Evolutionary conservation across 306 rosid genomes (phyloP).

Genomic region (Hylodesmum podocarpum): DNA sequence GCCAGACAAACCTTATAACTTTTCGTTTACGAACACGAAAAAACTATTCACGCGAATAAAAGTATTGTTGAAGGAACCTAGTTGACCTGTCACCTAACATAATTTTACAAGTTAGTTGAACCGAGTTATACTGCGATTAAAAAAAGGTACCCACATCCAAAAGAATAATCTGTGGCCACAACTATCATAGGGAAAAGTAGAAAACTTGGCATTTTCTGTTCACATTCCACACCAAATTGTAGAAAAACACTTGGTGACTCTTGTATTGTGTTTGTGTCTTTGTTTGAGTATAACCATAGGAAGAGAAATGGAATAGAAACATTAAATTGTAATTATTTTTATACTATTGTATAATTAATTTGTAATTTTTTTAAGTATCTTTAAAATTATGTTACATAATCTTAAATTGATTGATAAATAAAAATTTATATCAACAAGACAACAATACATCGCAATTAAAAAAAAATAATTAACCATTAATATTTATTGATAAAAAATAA

Average conservation of each 20-base stretch:
- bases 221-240: not conserved
- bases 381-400: too few relatives aligned
- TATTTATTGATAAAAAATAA: too few relatives aligned
- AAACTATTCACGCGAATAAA: not conserved
- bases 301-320: not conserved
- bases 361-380: too few relatives aligned
- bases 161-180: not conserved
- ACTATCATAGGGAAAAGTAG: not conserved
- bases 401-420: too few relatives aligned
- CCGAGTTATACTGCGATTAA: not conserved
- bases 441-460: too few relatives aligned
- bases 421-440: too few relatives aligned
- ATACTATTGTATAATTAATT: too few relatives aligned
- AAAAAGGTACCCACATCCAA: not conserved
- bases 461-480: too few relatives aligned
- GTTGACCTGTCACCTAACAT: not conserved
- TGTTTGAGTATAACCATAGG: not conserved
- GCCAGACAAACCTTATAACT: too few relatives aligned
- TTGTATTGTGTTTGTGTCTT: not conserved
- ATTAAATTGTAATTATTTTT: not conserved
- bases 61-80: not conserved
- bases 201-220: not conserved
- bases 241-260: not conserved
- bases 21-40: too few relatives aligned
- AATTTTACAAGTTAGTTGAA: not conserved